These are phyloP conservation scores for Fomitopsis palustris DNA, from an alignment of 1,284 basidiomycete species.

Conservation along the genomic window DNA sequence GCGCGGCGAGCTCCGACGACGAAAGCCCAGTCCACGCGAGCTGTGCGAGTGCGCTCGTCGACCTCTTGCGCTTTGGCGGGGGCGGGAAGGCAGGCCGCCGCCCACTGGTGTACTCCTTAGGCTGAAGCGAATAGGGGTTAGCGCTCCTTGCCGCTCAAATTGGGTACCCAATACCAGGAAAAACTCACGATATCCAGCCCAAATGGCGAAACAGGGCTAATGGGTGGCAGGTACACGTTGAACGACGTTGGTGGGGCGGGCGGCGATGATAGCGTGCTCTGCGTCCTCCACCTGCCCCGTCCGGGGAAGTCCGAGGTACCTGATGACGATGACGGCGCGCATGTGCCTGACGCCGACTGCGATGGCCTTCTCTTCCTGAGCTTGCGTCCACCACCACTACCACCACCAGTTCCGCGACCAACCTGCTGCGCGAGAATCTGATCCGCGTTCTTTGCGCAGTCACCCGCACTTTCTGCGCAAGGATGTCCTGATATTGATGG, in stretches of 20 bases:
- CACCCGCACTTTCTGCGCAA: not conserved
- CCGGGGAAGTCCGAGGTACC: conserved; percentile 1
- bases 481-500: not conserved
- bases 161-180: not conserved
- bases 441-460: not conserved
- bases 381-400: conserved; percentile 16
- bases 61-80: conserved; percentile 15
- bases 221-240: conserved; percentile 4
- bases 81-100: conserved; percentile 12
- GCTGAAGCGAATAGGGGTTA: conserved; percentile 4
- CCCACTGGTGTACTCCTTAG: conserved; percentile 9
- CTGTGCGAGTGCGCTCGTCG: conserved; percentile 24
- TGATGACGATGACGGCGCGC: not conserved
- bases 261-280: not conserved
- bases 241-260: not conserved
- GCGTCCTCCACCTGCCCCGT: not conserved
- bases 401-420: not conserved
- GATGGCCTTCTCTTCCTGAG: conserved; percentile 21
- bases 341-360: not conserved
- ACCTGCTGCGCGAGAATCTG: not conserved
- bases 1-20: conserved; percentile 24
- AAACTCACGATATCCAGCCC: conserved; percentile 10
- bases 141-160: not conserved
- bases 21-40: conserved; percentile 27
- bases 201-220: conserved; percentile 8